Base-by-base conservation (phyloP, 2,329 filamentous ascomycete genomes). In the Neodidymelliopsis sp. region DNA sequence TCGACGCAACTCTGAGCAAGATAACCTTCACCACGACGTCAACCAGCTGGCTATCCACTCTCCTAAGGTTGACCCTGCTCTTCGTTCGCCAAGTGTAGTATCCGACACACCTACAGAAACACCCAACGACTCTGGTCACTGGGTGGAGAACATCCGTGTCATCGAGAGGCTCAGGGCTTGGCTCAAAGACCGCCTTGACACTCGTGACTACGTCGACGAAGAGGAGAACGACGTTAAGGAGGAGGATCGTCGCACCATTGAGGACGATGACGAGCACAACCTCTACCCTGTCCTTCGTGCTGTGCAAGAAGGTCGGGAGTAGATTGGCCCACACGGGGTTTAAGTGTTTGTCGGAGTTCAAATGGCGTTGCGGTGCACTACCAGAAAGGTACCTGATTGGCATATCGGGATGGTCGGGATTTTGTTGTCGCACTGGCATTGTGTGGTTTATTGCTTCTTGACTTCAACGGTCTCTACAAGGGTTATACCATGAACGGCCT, bases 61-160 rank as follows among this genome's bases (percentile, higher is more conserved):
- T 18, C 72, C 73, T 25, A 72, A 73, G 56, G 69, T 75, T 15
- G 72, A 74, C 33, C 73, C 72, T 30, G 68, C 69, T 12, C 57
- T 72, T 23, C 69, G 72, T 43, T 74, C 71, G 22, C 73, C 73
- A 12, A 74, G 71, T 44, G 62, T 71, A 23, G 63, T 65, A 7
- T 74, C 71, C 2, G 70, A 72, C 23, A 49, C 66, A 13, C 62
- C 66, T 12, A 70, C 65, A 16, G 70, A 72, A 50, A 67, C 67
- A 43, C 50, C 59, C 2, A 59, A 60, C 15, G 69, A 72, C 15
- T 57, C 58, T 6, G 66, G 64, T 8, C 71, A 71, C 4, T 87
- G 84, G 84, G 80, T 86, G 8, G 81, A 85, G 66, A 85, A 85
- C 69, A 82, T 85, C 44, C 81, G 84, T n/a, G 77, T 84, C 8